Base-by-base conservation (phyloP, 1,284 basidiomycete species). In the Papiliotrema nemorosa region DNA sequence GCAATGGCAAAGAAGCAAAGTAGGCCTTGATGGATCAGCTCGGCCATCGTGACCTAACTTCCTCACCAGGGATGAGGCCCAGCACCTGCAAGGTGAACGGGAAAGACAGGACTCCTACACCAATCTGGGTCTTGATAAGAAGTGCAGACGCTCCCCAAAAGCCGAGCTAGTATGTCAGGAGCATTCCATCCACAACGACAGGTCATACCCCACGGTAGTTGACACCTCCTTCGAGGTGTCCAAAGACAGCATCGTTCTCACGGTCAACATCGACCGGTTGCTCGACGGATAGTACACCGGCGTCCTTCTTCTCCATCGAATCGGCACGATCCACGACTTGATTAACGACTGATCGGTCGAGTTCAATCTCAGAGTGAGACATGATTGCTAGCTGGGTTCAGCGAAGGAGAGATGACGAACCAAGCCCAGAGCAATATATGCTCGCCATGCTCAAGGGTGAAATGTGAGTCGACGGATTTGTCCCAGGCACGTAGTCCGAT, bases 81-180 rank as follows among this genome's bases (percentile, higher is more conserved):
- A 36, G 35, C n/a, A 36, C 35, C 21, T 36, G 35, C 35, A 36
- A 36, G 21, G 35, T 36, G 35, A 36, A 36, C n/a, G 35, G 35
- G 35, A 36, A 36, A n/a, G 35, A 59, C 3, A 69, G 55, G 10
- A 70, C 61, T 53, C 67, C 68, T n/a, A 70, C 53, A 20, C 67
- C 69, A 44, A 72, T 65, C 55, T 72, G 70, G n/a, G 61, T 58
- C 52, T 70, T 70, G 45, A 63, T 52, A 52, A 62, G 52, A 33
- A 72, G 44, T 10, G 67, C 59, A 21, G 60, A 42, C 10, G 66
- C 63, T 20, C 63, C 35, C 35, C 35, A 36, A 20, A 36, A 36
- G 35, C 35, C 35, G 35, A 36, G 35, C 35, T 36, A 20, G 21
- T n/a, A 36, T 16, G 35, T 36, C 35, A 36, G 35, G n/a, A 16